phyloP scores from a whole-genome alignment of 2,329 filamentous ascomycete species.

The Exophiala sp. region DNA sequence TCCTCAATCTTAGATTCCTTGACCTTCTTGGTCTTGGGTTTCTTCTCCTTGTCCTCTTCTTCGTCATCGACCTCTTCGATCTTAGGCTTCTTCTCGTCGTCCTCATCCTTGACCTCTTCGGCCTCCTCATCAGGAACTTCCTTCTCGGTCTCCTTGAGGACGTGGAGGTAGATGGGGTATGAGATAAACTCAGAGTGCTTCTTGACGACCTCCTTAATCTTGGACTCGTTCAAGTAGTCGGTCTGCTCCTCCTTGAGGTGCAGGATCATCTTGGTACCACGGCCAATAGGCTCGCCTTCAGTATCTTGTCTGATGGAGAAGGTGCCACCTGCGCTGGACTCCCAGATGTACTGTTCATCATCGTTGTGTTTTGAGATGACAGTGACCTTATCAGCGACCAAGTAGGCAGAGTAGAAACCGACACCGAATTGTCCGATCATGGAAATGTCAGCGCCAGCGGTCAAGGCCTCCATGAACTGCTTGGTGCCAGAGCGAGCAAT shows the following conservation, averaged over 20 bases:
- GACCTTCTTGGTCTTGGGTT: constrained; percentile 98
- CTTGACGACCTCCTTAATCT: constrained; percentile 99
- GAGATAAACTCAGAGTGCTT: constrained; percentile 99
- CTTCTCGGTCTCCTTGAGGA: constrained; percentile 97
- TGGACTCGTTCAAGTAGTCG: constrained; percentile 97
- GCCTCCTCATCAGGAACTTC: constrained; percentile 97
- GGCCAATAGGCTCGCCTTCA: constrained; percentile 84
- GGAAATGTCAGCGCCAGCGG: constrained; percentile 96
- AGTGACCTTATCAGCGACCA: constrained; percentile 93
- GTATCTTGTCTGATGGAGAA: constrained; percentile 91
- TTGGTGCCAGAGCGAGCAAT: constrained; percentile 99
- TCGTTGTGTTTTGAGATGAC: constrained; percentile 99
- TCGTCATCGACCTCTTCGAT: constrained; percentile 89
- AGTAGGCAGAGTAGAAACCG: constrained; percentile 99
- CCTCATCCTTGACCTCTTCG: constrained; percentile 71
- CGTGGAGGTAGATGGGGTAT: constrained; percentile 99
- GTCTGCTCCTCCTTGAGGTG: constrained; percentile 99
- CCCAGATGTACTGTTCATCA: constrained; percentile 99
- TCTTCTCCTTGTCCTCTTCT: constrained; percentile 79
- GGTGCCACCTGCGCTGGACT: constrained; percentile 94
- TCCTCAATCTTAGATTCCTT: constrained; percentile 99
- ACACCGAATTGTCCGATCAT: constrained; percentile 99
- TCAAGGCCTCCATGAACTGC: constrained; percentile 99
- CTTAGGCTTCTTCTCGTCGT: constrained; percentile 86
- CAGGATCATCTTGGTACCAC: constrained; percentile 96